Base-by-base conservation (phyloP, 2,329 filamentous ascomycete genomes). In the Dendrostoma leiphaemia region DNA sequence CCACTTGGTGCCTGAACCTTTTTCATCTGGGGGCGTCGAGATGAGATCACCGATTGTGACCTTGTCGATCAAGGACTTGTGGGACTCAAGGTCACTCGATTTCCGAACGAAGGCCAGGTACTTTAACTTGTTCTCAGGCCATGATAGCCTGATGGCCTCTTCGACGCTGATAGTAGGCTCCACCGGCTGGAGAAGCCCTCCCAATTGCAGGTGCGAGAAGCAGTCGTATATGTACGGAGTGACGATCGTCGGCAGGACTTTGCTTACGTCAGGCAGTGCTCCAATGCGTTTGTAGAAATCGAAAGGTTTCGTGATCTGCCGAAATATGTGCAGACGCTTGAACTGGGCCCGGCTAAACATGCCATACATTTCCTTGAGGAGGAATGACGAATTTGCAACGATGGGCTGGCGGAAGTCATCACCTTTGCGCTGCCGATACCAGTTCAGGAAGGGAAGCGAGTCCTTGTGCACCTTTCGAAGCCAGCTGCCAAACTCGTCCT, bases 141-240 rank as follows among this genome's bases (percentile, higher is more conserved):
- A 59, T 12, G 57, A 59, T 13, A 31, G 32, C 24, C 38, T 53
- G 21, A 40, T 69, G 64, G 10, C 59, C 49, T 19, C 54, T 44
- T 17, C 59, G 13, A 37, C 67, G 62, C 35, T 4, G 54, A 29
- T 35, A 64, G 66, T 1, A 69, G 56, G 61, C 0, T 70, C 59
- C 0, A 72, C 61, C 0, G 61, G 56, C 50, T 76, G 69, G 6
- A 90, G 71, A 2, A 79, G 70, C 2, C 73, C 65, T 1, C 75
- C 81, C 61, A 86, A 88, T 4, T 79, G 79, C 65, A 90, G 78
- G 19, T 85, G 70, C 3, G 75, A 72, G 59, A 94, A 94, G 51
- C 81, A 81, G 3, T 81, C 64, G 56, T 83, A 79, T 0, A 88
- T 80, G 53, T 87, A 89, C 0, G 85, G 82, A 0, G 90, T 93